Base-by-base conservation (phyloP, 768 basidiomycete species). In the Suillus plorans region DNA sequence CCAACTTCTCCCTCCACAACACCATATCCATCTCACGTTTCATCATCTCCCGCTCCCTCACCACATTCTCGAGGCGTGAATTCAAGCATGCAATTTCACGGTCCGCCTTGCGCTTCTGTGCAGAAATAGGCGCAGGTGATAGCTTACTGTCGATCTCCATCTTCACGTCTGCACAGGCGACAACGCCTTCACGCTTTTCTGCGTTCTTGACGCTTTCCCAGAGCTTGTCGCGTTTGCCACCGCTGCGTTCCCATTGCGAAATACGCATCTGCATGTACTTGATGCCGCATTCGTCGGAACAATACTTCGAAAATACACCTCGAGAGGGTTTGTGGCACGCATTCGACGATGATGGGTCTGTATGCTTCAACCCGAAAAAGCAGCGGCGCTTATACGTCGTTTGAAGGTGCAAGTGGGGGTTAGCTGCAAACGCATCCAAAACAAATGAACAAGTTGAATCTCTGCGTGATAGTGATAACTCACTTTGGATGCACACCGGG, bases 291-390 rank as follows among this genome's bases (percentile, higher is more conserved):
- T 90, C 91, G 61, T 93, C 90, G 16, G 92, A 94, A 74, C 94
- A 97, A 73, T 94, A 97, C 74, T 96, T 96, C 28, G 94, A 95
- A 70, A 94, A 89, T 2, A 85, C 85, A 28, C 91, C 89, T 18
- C 91, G 89, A 8, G 90, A 87, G 12, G 94, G 89, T 66, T 87
- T 89, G 73, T 90, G 90, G 71, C 94, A 97, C 2, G 89, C 86
- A 64, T 85, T 83, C 1, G 85, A 72, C 5, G 88, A 90, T 9
- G 77, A 78, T 4, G 90, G 89, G 69, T 87, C 79, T 3, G 84
- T 78, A 64, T 91, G 86, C 45, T 85, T 80, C 25, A 89, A 79
- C 18, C 92, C 92, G 62, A 83, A 84, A n/a, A 88, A 78, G 72
- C 92, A 94, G 9, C 92, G 89, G 59, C 78, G 81, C 74, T 92